Conservation (phyloP, 2,329 filamentous ascomycete genomes). For the Gaeumannomyces tritici region DNA sequence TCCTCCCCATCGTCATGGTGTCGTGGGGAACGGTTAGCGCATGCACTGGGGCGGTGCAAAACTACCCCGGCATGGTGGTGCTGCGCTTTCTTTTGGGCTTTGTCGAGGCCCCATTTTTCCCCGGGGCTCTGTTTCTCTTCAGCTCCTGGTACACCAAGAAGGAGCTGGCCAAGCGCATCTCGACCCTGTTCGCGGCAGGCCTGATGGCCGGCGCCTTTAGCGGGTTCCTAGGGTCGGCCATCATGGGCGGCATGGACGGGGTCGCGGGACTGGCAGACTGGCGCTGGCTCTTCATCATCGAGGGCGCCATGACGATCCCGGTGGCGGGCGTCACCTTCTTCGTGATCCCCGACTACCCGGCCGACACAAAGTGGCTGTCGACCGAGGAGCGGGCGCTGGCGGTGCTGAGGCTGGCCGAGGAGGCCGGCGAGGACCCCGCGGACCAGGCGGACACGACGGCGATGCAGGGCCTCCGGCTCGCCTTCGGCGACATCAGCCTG, state of each 20-base stretch:
- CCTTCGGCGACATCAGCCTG: constrained; percentile 15
- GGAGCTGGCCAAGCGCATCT: constrained; percentile 6
- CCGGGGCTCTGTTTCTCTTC: constrained; percentile 4
- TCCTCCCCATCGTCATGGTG: constrained; percentile 17
- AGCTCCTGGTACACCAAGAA: constrained; percentile 7
- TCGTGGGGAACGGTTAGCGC: constrained; percentile 17
- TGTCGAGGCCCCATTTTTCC: constrained; percentile 1
- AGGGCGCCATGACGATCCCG: constrained; percentile 7
- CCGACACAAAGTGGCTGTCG: constrained; percentile 34
- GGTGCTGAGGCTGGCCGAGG: constrained; percentile 31
- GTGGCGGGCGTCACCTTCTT: constrained; percentile 6
- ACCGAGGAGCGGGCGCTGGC: constrained; percentile 34
- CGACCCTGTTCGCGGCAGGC: constrained; percentile 4
- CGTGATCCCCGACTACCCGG: constrained; percentile 46
- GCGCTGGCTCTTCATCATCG: constrained; percentile 7
- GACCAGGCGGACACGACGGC: constrained; percentile 11
- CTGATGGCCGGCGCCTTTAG: constrained; percentile 7
- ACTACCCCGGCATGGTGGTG: constrained; percentile 16
- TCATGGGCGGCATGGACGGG: constrained; percentile 7
- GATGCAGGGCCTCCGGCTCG: constrained; percentile 15
- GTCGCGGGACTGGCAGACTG: constrained; percentile 1
- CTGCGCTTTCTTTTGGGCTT: constrained; percentile 21
- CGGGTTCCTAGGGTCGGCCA: constrained; percentile 5
- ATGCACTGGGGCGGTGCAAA: constrained; percentile 7
- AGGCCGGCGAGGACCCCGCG: constrained; percentile 49